Evolutionary conservation across 768 basidiomycete species (phyloP), one percentile per base, ranked within the genome.

Genomic region (Albatrellus ellisii): DNA sequence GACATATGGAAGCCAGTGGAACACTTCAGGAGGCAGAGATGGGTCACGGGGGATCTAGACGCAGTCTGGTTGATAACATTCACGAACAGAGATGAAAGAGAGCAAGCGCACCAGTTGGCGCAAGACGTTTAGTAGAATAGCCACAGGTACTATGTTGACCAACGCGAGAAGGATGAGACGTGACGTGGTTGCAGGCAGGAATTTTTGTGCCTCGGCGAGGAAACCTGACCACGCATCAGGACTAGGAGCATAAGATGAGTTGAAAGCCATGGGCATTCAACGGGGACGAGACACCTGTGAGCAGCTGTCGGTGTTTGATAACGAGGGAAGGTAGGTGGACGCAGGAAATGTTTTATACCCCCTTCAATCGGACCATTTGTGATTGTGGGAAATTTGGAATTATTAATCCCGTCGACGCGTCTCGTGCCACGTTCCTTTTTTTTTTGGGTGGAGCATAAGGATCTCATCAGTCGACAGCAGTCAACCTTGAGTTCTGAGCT

Each of bases 1-100:
- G 48, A 99, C 60, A 55, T 84, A 69, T 6, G 95, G 95, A 34
- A 98, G 62, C 68, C 81, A 79, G 58, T 97, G 88, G 66, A 97
- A 99, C 15, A 98, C 89, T 31, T 83, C 65, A 0, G 95, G 95
- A 2, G 95, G 95, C 31, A 79, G 63, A 14, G 75, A 75, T 17
- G 75, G 67, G 55, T 78, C 73, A 45, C 70, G 70, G 8, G 88
- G 87, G 26, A 77, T 52, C 81, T 48, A 86, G 90, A 39, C 14
- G 35, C 34, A 10, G 37, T 50, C n/a, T 50, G 33, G 15, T 36
- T n/a, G 22, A 22, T 20, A 39, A 42, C 26, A 36, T 4, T 24
- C 12, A 29, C 42, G 0, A 36, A 36, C 6, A 11, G n/a, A 8
- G 3, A 29, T 21, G 18, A 45, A 32, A n/a, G n/a, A n/a, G n/a